phyloP scores from a whole-genome alignment of 179 eudicot genomes.

The Corrigiola litoralis region DNA sequence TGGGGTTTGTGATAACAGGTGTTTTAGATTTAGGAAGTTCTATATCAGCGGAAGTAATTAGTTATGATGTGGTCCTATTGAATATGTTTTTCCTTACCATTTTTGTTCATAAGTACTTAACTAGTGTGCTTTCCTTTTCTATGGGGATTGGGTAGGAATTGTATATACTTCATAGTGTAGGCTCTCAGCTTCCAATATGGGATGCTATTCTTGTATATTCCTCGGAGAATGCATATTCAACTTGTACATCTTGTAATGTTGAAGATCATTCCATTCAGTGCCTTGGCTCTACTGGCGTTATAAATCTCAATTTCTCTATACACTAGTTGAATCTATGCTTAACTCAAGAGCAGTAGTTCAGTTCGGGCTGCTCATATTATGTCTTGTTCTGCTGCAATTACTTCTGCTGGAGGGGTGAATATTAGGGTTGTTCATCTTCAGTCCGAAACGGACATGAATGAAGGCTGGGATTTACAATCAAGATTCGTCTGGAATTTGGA shows the following conservation, averaged over 20 bases:
- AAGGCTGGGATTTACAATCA: no score
- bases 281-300: background rate
- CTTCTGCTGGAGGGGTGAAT: no score
- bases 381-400: no score
- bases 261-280: constrained; percentile 2
- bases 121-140: constrained; percentile 2
- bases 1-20: constrained; percentile 11
- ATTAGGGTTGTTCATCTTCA: no score
- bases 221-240: constrained; percentile 12
- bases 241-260: constrained; percentile 20
- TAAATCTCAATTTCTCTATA: background rate
- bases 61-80: constrained; percentile 7
- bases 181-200: constrained; percentile 18
- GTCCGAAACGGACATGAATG: no score
- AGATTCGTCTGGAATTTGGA: no score
- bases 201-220: constrained; percentile 30
- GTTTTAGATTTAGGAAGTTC: constrained; percentile 21
- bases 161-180: constrained; percentile 27
- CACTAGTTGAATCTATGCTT: background rate
- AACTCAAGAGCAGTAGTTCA: background rate
- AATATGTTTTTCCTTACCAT: constrained; percentile 6
- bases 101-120: constrained; percentile 23
- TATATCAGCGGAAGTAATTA: constrained; percentile 16
- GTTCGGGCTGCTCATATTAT: no score
- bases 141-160: constrained; percentile 25